phyloP scores from a whole-genome alignment of 306 rosid genomes.

The Lathyrus aphaca region DNA sequence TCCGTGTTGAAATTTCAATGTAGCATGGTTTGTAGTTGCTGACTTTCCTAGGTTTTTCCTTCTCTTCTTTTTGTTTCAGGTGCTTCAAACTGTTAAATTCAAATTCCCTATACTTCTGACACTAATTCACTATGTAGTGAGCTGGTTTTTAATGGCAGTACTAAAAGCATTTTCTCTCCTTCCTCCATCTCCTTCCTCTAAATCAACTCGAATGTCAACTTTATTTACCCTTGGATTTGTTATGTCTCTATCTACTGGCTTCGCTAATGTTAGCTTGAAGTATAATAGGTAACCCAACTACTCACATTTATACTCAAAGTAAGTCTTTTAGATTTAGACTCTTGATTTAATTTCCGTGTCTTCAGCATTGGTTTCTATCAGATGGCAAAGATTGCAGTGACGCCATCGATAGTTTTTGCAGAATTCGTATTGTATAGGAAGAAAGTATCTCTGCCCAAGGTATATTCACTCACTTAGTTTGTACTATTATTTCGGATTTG shows the following conservation, averaged over 20 bases:
- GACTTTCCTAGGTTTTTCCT: conserved; percentile 8
- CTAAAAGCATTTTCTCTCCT: conserved; percentile 70
- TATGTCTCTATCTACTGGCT: conserved; percentile 88
- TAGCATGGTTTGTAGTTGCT: conserved; percentile 34
- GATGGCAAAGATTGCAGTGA: conserved; percentile 95
- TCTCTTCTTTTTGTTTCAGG: conserved; percentile 55
- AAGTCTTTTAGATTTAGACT: conserved; percentile 12
- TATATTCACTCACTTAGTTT: conserved; percentile 41
- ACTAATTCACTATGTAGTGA: conserved; percentile 78
- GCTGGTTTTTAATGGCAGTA: conserved; percentile 93
- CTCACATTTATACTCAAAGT: conserved; percentile 27
- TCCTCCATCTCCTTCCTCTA: conserved; percentile 76
- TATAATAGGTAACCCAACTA: conserved; percentile 67
- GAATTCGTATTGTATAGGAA: conserved; percentile 71
- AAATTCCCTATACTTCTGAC: conserved; percentile 83
- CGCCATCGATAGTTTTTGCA: conserved; percentile 88
- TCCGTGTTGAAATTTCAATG: conserved; percentile 11
- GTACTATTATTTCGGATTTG: conserved; percentile 17
- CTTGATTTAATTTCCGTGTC: conserved; percentile 45
- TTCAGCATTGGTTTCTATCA: conserved; percentile 95
- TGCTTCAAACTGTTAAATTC: conserved; percentile 73
- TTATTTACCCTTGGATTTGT: conserved; percentile 82
- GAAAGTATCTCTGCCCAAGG: conserved; percentile 78
- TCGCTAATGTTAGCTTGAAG: conserved; percentile 92
- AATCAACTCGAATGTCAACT: conserved; percentile 62